Conservation (phyloP, 345 rosid species). For the Cardamine occulta region DNA sequence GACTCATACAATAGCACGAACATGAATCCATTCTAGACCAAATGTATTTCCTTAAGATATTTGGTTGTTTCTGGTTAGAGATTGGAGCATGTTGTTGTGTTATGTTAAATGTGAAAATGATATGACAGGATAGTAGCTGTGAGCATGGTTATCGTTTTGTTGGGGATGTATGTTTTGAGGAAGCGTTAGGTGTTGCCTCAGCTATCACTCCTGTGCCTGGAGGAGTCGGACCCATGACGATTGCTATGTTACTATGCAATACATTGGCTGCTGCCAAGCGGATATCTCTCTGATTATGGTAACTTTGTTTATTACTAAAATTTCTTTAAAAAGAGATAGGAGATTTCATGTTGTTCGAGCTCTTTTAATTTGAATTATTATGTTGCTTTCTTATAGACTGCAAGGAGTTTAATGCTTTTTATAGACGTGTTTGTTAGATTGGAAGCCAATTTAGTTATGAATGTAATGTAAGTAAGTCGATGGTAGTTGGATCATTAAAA, state of each 20-base stretch:
- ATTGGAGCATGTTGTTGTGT: slow-evolving; percentile 17
- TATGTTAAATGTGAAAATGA: slow-evolving; percentile 2
- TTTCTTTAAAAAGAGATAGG: not conserved
- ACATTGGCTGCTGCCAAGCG: slow-evolving; percentile 81
- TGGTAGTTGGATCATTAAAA: slow-evolving; percentile 10
- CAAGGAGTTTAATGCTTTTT: not conserved
- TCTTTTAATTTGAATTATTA: not conserved
- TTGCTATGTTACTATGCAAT: slow-evolving; percentile 86
- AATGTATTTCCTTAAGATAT: not conserved
- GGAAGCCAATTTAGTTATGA: slow-evolving; percentile 4
- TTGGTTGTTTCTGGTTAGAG: slow-evolving; percentile 5
- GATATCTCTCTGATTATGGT: slow-evolving; percentile 25
- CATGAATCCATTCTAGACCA: not conserved
- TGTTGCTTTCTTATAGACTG: not conserved
- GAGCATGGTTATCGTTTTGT: slow-evolving; percentile 75
- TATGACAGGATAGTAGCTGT: slow-evolving; percentile 66
- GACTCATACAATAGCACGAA: not conserved
- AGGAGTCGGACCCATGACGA: slow-evolving; percentile 92
- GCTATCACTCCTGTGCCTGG: slow-evolving; percentile 95
- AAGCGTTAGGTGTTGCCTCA: slow-evolving; percentile 73
- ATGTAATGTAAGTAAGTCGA: not conserved
- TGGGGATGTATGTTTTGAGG: slow-evolving; percentile 88
- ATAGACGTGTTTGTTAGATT: slow-evolving; percentile 1
- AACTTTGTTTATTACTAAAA: slow-evolving; percentile 18
- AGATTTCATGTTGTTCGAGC: slow-evolving; percentile 10